Conservation (phyloP, 2,329 filamentous ascomycete species). For the Didymella keratinophila region DNA sequence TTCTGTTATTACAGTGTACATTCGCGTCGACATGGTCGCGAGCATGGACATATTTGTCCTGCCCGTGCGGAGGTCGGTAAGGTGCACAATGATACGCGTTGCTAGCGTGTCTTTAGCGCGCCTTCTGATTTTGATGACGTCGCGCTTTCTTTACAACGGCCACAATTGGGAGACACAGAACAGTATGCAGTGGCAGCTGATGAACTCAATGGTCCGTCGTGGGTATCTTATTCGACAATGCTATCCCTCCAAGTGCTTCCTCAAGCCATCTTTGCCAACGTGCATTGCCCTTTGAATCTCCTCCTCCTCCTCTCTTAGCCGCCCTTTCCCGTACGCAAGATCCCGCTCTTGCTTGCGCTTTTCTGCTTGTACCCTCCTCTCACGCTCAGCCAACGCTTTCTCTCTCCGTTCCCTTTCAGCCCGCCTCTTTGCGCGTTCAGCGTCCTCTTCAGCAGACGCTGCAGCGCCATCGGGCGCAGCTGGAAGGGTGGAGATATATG, state of each 20-base stretch:
- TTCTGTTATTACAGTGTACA: too few relatives aligned
- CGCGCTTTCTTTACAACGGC: too few relatives aligned
- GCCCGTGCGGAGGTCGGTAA: too few relatives aligned
- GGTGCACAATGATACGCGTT: too few relatives aligned
- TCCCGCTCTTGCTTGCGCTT: conserved; percentile 67
- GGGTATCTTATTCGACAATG: conserved; percentile 12
- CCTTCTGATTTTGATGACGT: too few relatives aligned
- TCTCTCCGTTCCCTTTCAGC: conserved; percentile 61
- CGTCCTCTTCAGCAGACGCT: conserved; percentile 59
- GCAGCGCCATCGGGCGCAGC: conserved; percentile 61
- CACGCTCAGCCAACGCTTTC: conserved; percentile 71
- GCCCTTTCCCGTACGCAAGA: conserved; percentile 67
- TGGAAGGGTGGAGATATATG: conserved; percentile 70
- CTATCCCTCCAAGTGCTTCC: conserved; percentile 62
- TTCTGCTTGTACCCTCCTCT: conserved; percentile 68
- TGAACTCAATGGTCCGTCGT: background rate
- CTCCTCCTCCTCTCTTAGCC: conserved; percentile 70
- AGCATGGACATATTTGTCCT: too few relatives aligned
- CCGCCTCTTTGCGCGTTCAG: conserved; percentile 54
- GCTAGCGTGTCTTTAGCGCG: too few relatives aligned
- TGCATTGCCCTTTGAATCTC: conserved; percentile 74
- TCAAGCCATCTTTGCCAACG: conserved; percentile 71
- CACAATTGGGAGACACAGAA: too few relatives aligned
- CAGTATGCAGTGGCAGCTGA: background rate
- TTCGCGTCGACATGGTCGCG: too few relatives aligned